A percentile compares a stretch with the other conserved stretches of the same genome.
phyloP scores from a whole-genome alignment of 306 rosid species.

The Phaseolus lunatus region DNA sequence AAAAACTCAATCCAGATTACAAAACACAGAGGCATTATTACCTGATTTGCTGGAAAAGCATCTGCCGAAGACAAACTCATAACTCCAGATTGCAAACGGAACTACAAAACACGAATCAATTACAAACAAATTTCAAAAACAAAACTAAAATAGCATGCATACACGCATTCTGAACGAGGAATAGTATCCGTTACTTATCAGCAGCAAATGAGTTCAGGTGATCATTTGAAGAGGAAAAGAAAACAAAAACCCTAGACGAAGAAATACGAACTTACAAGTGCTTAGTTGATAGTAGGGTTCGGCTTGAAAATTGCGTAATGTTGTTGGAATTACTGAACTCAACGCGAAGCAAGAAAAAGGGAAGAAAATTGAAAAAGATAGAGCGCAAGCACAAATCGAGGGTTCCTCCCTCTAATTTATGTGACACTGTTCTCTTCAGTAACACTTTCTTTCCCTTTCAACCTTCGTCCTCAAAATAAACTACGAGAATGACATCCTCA shows the following conservation, averaged over 20 bases:
- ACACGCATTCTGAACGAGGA: background rate
- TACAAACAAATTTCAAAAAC: background rate
- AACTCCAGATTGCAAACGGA: constrained; percentile 16
- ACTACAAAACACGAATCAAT: constrained; percentile 6
- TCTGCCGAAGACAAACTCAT: constrained; percentile 69
- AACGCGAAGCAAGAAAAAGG: background rate
- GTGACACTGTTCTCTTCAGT: background rate
- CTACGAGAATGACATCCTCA: constrained; percentile 11
- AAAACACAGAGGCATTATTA: constrained; percentile 35
- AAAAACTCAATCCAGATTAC: background rate
- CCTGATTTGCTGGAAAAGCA: constrained; percentile 60
- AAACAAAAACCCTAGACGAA: constrained; percentile 17
- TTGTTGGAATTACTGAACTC: too few relatives aligned
- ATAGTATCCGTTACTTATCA: background rate
- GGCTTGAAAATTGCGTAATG: background rate
- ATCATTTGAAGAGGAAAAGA: background rate
- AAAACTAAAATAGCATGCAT: background rate
- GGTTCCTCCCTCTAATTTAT: constrained; percentile 27
- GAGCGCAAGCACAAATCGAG: background rate
- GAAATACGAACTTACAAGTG: constrained; percentile 36
- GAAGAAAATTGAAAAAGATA: background rate
- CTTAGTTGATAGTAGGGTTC: background rate
- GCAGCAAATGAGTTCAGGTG: background rate
- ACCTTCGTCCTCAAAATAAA: constrained; percentile 4
- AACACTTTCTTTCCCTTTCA: background rate